These are phyloP conservation scores for Cladosporium colombiae DNA, from an alignment of 2,329 filamentous ascomycete genomes.

Conservation along the genomic window DNA sequence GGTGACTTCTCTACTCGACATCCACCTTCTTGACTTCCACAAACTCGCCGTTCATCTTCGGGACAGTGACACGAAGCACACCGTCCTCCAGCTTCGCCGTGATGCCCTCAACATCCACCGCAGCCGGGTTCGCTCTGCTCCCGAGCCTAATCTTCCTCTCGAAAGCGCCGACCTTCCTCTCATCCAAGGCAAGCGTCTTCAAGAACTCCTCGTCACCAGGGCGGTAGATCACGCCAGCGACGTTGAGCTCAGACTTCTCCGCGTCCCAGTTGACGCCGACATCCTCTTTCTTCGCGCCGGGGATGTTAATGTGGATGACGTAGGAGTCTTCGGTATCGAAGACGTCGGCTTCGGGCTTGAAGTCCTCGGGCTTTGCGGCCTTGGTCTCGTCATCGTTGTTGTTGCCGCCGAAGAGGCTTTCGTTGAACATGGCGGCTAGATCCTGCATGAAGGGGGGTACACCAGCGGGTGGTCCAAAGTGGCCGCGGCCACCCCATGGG, in stretches of 20 bases:
- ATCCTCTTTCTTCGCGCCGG: conserved; percentile 78
- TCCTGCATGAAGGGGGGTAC: conserved; percentile 8
- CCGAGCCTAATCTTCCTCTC: conserved; percentile 67
- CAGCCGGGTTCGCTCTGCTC: conserved; percentile 56
- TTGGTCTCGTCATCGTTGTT: conserved; percentile 22
- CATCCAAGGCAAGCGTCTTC: conserved; percentile 61
- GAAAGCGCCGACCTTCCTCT: conserved; percentile 74
- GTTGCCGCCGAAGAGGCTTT: conserved; percentile 40
- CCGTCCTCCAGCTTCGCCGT: conserved; percentile 78
- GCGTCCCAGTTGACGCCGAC: conserved; percentile 75
- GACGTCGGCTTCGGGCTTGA: conserved; percentile 70
- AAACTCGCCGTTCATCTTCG: conserved; percentile 68
- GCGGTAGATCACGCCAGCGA: conserved; percentile 73
- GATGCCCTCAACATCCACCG: conserved; percentile 68
- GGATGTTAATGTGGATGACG: conserved; percentile 71
- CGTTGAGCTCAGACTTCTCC: conserved; percentile 63
- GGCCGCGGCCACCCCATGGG: conserved; percentile 26
- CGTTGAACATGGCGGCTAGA: conserved; percentile 38
- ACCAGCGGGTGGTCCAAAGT: conserved; percentile 22
- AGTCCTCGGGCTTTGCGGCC: conserved; percentile 43
- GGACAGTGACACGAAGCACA: conserved; percentile 72
- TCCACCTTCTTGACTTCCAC: conserved; percentile 56
- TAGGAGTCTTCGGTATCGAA: conserved; percentile 69
- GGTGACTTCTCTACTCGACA: conserved; percentile 42
- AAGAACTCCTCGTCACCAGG: conserved; percentile 71